A percentile compares a stretch with the other conserved stretches of the same genome.
Evolutionary conservation across 2,329 filamentous ascomycete species (phyloP).

Genomic region (Talaromyces funiculosus): DNA sequence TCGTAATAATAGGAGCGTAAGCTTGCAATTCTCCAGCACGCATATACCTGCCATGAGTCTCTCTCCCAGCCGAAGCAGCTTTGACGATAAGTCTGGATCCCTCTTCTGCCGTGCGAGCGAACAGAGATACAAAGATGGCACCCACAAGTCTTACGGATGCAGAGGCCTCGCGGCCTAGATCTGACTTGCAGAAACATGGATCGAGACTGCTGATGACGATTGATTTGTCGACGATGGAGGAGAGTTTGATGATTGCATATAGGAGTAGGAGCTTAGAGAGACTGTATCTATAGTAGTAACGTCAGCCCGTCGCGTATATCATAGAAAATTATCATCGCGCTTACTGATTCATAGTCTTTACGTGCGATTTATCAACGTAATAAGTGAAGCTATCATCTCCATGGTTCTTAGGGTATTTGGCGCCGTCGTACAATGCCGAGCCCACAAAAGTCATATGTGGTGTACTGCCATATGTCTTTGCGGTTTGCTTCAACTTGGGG

Average conservation of each 20-base stretch:
- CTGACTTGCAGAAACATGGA: not conserved
- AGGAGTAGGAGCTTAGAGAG: not conserved
- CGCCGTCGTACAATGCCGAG: constrained; percentile 9
- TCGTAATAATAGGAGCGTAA: not conserved
- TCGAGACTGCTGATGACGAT: not conserved
- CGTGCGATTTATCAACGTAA: not conserved
- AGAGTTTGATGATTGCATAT: not conserved
- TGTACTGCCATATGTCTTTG: not conserved
- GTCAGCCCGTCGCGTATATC: not conserved
- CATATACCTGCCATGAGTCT: not conserved
- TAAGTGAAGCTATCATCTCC: not conserved
- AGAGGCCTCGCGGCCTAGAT: not conserved
- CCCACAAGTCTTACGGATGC: not conserved
- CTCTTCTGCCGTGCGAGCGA: not conserved
- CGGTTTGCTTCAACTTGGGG: constrained; percentile 2
- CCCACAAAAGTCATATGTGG: constrained; percentile 9
- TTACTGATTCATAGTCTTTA: not conserved
- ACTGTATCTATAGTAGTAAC: not conserved
- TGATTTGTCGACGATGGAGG: not conserved
- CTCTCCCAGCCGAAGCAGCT: not conserved
- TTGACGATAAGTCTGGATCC: not conserved
- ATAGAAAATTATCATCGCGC: not conserved
- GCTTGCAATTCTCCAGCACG: not conserved
- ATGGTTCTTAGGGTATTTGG: not conserved
- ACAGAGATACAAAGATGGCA: not conserved